phyloP scores from a whole-genome alignment of 148 eudicot genomes.

The Suaeda aralocaspica region DNA sequence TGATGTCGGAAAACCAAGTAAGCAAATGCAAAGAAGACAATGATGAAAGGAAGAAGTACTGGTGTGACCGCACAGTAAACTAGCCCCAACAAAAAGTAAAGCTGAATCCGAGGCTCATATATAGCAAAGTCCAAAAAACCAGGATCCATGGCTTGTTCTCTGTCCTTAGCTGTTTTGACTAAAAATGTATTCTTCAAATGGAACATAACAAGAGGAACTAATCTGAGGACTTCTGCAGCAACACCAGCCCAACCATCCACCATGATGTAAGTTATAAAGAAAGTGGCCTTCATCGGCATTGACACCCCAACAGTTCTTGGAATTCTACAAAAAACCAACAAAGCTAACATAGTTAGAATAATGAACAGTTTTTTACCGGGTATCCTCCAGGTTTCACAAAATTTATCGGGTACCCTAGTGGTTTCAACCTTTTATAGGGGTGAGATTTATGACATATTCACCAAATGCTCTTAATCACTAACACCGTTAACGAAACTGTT shows the following conservation, averaged over 20 bases:
- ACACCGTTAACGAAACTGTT: no score
- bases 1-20: slow-evolving; percentile 64
- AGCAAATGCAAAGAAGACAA: slow-evolving; percentile 56
- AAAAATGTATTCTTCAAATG: slow-evolving; percentile 52
- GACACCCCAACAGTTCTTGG: slow-evolving; percentile 60
- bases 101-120: slow-evolving; percentile 62
- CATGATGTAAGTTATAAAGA: slow-evolving; percentile 64
- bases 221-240: slow-evolving; percentile 57
- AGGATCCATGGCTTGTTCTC: slow-evolving; percentile 65
- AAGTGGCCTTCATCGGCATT: slow-evolving; percentile 68
- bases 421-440: no score
- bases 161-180: slow-evolving; percentile 59
- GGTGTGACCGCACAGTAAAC: slow-evolving; percentile 52
- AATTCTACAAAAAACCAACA: slow-evolving; percentile 35
- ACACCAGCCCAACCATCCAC: slow-evolving; percentile 71
- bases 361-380: no score
- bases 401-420: no score
- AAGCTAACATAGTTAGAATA: not conserved
- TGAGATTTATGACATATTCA: no score
- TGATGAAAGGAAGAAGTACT: slow-evolving; percentile 59
- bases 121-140: slow-evolving; percentile 45
- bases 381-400: no score
- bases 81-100: slow-evolving; percentile 62
- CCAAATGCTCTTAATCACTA: no score
- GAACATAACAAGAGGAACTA: slow-evolving; percentile 44